A percentile compares a stretch with the other conserved stretches of the same genome.
phyloP scores from a whole-genome alignment of 129 eudicot genomes.

The Flaveria trinervia region DNA sequence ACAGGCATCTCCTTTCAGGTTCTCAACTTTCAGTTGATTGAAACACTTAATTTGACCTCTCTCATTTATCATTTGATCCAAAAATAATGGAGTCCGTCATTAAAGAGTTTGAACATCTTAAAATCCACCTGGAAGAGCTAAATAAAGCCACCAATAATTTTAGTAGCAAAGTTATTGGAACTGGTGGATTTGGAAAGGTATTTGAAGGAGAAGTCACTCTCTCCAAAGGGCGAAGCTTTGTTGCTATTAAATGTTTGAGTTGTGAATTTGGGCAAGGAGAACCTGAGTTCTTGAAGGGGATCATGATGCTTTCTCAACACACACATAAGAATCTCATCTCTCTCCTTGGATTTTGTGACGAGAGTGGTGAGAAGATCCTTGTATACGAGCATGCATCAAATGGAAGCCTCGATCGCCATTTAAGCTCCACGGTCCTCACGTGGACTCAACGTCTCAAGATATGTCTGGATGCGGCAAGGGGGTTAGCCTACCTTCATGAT shows the following conservation, averaged over 20 bases:
- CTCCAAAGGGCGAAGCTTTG: not conserved
- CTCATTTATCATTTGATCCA: not conserved
- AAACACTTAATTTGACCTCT: too few species aligned
- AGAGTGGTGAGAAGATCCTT: not conserved
- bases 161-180: not conserved
- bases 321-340: slow-evolving; percentile 8
- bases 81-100: not conserved
- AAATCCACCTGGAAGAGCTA: not conserved
- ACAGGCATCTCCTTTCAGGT: too few species aligned
- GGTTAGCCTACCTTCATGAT: slow-evolving; percentile 12
- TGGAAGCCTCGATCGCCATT: slow-evolving; percentile 10
- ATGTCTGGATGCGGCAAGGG: not conserved
- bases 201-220: not conserved
- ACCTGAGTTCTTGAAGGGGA: not conserved
- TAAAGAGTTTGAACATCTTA: slow-evolving; percentile 8
- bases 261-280: slow-evolving; percentile 4
- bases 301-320: not conserved
- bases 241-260: slow-evolving; percentile 2
- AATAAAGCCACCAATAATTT: not conserved
- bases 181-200: not conserved
- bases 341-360: slow-evolving; percentile 9
- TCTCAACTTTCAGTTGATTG: not conserved
- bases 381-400: not conserved
- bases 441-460: slow-evolving; percentile 1
- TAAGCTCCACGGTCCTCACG: not conserved